Percentiles rank a stretch among this genome's conserved stretches.
phyloP scores from a whole-genome alignment of 768 basidiomycete species.

The Pleurotus tuoliensis region DNA sequence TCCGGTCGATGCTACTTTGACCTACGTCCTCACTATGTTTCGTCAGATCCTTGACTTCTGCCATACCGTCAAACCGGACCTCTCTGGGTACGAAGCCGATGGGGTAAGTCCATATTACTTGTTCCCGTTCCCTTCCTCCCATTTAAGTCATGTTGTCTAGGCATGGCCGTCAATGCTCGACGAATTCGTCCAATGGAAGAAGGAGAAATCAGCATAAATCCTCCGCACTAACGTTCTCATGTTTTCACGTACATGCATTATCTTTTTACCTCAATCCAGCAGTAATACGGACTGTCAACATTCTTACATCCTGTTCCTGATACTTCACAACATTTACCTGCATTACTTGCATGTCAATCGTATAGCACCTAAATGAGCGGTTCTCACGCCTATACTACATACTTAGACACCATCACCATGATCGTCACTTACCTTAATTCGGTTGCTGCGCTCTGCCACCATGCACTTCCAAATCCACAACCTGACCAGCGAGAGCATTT shows the following conservation, averaged over 20 bases:
- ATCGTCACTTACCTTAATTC: no score
- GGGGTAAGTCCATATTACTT: constrained; percentile 46
- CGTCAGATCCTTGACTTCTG: constrained; percentile 75
- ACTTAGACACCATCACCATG: no score
- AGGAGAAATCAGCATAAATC: constrained; percentile 12
- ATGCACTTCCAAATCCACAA: constrained; percentile 6
- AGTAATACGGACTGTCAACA: no score
- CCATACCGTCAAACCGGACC: constrained; percentile 49
- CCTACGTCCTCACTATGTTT: constrained; percentile 3
- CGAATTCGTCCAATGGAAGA: constrained; percentile 73
- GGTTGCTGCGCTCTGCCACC: no score
- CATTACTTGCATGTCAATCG: no score
- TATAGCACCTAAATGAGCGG: no score
- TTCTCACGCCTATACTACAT: no score
- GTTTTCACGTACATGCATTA: no score
- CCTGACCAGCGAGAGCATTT: not conserved
- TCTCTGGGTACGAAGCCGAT: constrained; percentile 71
- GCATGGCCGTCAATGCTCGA: constrained; percentile 84
- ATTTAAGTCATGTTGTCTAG: constrained; percentile 27
- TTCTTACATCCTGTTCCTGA: no score
- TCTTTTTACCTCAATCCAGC: no score
- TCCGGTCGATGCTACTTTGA: not conserved
- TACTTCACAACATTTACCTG: no score
- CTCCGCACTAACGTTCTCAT: no score
- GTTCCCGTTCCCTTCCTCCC: not conserved